A percentile compares a stretch with the other conserved stretches of the same genome.
These are phyloP conservation scores for Abrus precatorius DNA, from an alignment of 306 rosid species.

Conservation along the genomic window DNA sequence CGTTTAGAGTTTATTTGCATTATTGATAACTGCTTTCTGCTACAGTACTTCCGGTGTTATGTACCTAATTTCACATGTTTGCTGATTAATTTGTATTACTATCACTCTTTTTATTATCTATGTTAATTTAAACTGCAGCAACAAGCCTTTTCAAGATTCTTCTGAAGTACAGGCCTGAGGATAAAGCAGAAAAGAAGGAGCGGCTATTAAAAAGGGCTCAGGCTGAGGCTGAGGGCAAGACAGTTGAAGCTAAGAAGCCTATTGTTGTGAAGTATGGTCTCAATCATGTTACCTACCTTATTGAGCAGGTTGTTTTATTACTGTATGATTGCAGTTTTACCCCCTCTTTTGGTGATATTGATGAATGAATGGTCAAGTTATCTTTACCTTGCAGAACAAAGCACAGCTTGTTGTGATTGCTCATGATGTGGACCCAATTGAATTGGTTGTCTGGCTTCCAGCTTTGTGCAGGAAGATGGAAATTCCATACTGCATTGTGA, in stretches of 20 bases:
- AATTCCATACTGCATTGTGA: conserved; percentile 88
- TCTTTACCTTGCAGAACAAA: conserved; percentile 62
- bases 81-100: neutral
- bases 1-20: neutral
- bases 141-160: conserved; percentile 79
- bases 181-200: conserved; percentile 79
- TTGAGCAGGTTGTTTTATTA: conserved; percentile 64
- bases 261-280: conserved; percentile 82
- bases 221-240: conserved; percentile 75
- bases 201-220: conserved; percentile 77
- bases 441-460: conserved; percentile 91
- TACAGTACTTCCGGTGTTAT: too few species aligned
- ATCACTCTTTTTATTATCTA: neutral
- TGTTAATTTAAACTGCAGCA: conserved; percentile 50
- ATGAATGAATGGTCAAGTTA: neutral
- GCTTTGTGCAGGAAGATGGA: conserved; percentile 92
- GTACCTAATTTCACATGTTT: too few species aligned
- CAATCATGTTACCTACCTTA: conserved; percentile 82
- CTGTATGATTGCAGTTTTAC: neutral
- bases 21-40: neutral
- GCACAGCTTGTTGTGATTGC: conserved; percentile 91
- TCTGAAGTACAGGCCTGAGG: conserved; percentile 82
- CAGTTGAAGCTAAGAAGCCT: conserved; percentile 74
- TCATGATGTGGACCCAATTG: conserved; percentile 85
- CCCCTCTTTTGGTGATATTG: neutral